Conservation (phyloP, 768 basidiomycete genomes). For the Tubosaeta brunneosetosa region DNA sequence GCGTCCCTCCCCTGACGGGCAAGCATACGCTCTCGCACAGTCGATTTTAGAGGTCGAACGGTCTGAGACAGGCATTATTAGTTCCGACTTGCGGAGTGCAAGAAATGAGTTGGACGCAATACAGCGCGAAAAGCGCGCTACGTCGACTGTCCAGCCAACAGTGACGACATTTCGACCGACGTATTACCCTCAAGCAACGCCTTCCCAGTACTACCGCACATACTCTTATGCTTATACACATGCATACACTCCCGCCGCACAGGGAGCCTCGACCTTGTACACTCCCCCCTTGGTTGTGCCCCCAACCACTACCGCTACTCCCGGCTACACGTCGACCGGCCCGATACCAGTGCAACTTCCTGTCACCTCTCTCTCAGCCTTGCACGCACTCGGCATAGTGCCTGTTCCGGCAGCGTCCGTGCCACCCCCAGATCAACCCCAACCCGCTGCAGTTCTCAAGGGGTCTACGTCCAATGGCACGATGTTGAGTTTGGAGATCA, state of each 20-base stretch:
- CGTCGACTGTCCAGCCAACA: constrained; percentile 21
- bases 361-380: constrained; percentile 48
- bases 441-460: constrained; percentile 72
- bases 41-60: constrained; percentile 64
- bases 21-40: constrained; percentile 61
- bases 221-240: constrained; percentile 66
- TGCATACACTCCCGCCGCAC: constrained; percentile 37
- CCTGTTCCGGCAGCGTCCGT: constrained; percentile 59
- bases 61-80: constrained; percentile 51
- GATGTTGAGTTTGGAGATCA: constrained; percentile 74
- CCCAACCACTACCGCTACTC: constrained; percentile 30
- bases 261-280: constrained; percentile 23
- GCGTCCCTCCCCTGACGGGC: constrained; percentile 58
- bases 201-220: constrained; percentile 56
- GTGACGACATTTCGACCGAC: constrained; percentile 38
- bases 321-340: constrained; percentile 29
- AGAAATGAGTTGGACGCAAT: constrained; percentile 62
- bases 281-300: constrained; percentile 31
- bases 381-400: constrained; percentile 68
- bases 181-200: constrained; percentile 32
- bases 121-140: constrained; percentile 64
- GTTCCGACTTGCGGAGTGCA: constrained; percentile 56
- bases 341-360: constrained; percentile 68
- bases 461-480: constrained; percentile 68
- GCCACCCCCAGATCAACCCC: constrained; percentile 50